phyloP scores from a whole-genome alignment of 805 yeast genomes.

The Schwanniomyces yamadae region DNA sequence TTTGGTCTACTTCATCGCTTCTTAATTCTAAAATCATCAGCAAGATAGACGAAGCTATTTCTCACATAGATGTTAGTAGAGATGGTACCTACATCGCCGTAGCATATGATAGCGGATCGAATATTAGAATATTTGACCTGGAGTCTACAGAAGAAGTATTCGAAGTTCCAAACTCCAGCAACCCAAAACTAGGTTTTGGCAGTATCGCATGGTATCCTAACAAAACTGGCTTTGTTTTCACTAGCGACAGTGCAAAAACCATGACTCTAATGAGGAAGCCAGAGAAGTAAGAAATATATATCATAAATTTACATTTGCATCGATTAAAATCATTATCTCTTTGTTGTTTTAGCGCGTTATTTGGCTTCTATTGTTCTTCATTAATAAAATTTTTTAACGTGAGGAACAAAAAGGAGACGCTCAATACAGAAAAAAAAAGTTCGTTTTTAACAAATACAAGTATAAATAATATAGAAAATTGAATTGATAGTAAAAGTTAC shows the following conservation, averaged over 20 bases:
- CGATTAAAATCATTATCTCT: too few relatives aligned
- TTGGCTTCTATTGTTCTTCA: neutral
- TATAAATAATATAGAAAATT: too few relatives aligned
- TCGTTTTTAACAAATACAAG: too few relatives aligned
- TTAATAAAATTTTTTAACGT: too few relatives aligned
- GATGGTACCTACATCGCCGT: constrained; percentile 50
- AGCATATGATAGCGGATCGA: constrained; percentile 42
- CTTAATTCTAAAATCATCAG: constrained; percentile 35
- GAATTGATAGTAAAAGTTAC: too few relatives aligned
- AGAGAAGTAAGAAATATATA: constrained; percentile 7
- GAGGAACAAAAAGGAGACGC: constrained; percentile 1
- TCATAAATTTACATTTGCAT: too few relatives aligned
- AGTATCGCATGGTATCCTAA: constrained; percentile 35
- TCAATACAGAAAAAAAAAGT: constrained; percentile 2
- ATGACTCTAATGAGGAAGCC: constrained; percentile 22
- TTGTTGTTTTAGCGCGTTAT: constrained; percentile 1
- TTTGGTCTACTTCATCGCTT: constrained; percentile 47
- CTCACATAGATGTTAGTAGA: constrained; percentile 36
- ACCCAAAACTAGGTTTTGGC: constrained; percentile 28
- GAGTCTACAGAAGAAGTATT: constrained; percentile 26
- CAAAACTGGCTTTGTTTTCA: constrained; percentile 28
- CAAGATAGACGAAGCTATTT: constrained; percentile 43
- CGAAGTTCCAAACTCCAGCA: constrained; percentile 28
- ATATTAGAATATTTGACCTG: constrained; percentile 39
- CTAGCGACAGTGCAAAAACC: constrained; percentile 30